Evolutionary conservation across 495 filamentous ascomycete species (phyloP).

Genomic region (Penicillium pancosmium): DNA sequence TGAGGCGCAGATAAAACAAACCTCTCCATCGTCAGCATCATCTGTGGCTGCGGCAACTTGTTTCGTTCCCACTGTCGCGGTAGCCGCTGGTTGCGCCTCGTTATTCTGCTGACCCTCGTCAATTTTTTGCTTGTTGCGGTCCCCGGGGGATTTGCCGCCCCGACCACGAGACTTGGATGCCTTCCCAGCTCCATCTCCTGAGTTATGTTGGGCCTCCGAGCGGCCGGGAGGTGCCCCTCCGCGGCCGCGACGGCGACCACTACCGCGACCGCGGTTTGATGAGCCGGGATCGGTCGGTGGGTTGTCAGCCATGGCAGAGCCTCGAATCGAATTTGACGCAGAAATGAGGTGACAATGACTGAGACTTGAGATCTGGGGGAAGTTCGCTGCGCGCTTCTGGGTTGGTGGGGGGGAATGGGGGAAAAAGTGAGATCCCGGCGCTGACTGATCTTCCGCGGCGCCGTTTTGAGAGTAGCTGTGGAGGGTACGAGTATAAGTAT

Average conservation of each 20-base stretch:
- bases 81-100: conserved; percentile 11
- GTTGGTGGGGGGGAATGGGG: conserved; percentile 24
- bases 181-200: conserved; percentile 28
- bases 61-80: conserved; percentile 23
- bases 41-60: conserved; percentile 35
- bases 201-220: conserved; percentile 24
- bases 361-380: neutral
- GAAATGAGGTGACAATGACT: conserved; percentile 16
- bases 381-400: conserved; percentile 11
- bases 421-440: conserved; percentile 26
- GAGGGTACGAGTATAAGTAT: neutral
- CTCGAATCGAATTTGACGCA: conserved; percentile 7
- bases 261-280: conserved; percentile 39
- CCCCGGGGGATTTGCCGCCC: conserved; percentile 33
- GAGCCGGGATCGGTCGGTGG: conserved; percentile 31
- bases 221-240: conserved; percentile 37
- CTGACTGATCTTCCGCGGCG: conserved; percentile 30
- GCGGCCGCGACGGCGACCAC: conserved; percentile 47
- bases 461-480: neutral
- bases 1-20: conserved; percentile 97
- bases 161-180: conserved; percentile 37
- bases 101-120: conserved; percentile 19
- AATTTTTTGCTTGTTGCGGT: conserved; percentile 32
- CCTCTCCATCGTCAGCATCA: conserved; percentile 69
- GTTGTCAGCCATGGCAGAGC: conserved; percentile 40